Conservation (phyloP, 805 yeast species). For the Kluyveromyces lactis region DNA sequence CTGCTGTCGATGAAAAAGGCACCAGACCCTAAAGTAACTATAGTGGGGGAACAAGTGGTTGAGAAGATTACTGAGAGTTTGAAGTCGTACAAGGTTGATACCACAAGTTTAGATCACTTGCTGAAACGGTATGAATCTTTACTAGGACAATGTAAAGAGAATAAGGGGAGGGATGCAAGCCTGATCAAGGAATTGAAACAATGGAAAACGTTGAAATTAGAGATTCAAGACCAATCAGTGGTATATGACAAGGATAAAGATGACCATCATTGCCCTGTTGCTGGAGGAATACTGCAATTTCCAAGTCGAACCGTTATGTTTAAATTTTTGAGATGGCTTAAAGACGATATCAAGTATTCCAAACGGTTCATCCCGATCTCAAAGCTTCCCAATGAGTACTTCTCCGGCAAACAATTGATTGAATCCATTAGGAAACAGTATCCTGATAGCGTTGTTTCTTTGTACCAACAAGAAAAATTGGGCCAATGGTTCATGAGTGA, state of each 20-base stretch:
- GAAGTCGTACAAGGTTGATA: background rate
- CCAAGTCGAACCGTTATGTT: background rate
- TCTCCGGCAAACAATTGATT: constrained; percentile 21
- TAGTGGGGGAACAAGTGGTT: too few species aligned
- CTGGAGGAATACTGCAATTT: background rate
- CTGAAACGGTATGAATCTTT: constrained; percentile 3
- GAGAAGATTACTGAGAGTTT: too few species aligned
- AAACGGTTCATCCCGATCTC: constrained; percentile 25
- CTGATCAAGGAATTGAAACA: constrained; percentile 9
- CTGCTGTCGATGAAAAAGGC: background rate
- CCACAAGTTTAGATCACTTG: constrained; percentile 6
- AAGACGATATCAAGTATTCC: constrained; percentile 11
- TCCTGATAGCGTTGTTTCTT: constrained; percentile 21
- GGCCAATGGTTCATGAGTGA: constrained; percentile 25
- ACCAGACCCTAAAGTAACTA: background rate
- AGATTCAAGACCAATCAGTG: constrained; percentile 3
- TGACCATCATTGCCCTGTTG: background rate
- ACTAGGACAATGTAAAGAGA: constrained; percentile 6
- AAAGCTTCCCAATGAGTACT: constrained; percentile 14
- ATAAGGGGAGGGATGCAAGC: constrained; percentile 4
- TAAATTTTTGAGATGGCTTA: background rate
- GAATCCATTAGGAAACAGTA: constrained; percentile 17
- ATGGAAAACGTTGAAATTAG: constrained; percentile 7
- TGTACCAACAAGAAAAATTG: constrained; percentile 25
- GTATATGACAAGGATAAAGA: background rate